Evolutionary conservation across 163 green algal genomes (phyloP), one percentile per base, ranked within the genome.

Genomic region (Volvox carteri): DNA sequence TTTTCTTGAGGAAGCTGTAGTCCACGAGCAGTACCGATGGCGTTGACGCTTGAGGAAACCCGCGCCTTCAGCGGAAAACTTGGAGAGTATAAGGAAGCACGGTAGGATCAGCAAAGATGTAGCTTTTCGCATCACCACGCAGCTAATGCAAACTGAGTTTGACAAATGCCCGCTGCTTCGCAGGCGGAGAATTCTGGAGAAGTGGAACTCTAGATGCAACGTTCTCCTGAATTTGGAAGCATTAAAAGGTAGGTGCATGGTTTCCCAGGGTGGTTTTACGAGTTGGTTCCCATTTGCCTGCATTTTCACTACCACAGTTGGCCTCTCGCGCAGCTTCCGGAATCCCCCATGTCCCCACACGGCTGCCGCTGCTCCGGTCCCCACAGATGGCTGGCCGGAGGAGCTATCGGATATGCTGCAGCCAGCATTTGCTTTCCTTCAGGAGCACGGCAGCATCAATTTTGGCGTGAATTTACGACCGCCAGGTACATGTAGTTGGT

Each of bases 381-480:
- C 39, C 37, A n/a, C 62, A 87, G 80, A 78, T 18, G 80, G 62
- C 19, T 87, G 80, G 80, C 80, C 80, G 0, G 62, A 78, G 30
- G 23, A 78, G 19, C 80, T 87, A 1, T 46, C 23, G 30, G 44
- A 11, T 28, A 39, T 87, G 19, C 44, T 87, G 44, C n/a, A 25
- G 21, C 37, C 62, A 35, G 42, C 42, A 8, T 78, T 79, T 37
- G 16, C 54, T 5, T 87, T 78, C 65, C 46, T 87, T 1, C 80
- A 87, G 44, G 62, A 78, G 44, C 80, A 78, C 62, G 80, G 80
- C 30, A n/a, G 52, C 18, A 78, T 87, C 80, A 87, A 87, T 33
- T 87, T 87, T 21, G 80, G 80, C n/a, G 62, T 78, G 2, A 30
- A 6, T 21, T n/a, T 48, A 30, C 41, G n/a, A 4, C 21, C 62